Evolutionary conservation across 345 rosid species (phyloP).

Genomic region (Euphorbia pulcherrima): DNA sequence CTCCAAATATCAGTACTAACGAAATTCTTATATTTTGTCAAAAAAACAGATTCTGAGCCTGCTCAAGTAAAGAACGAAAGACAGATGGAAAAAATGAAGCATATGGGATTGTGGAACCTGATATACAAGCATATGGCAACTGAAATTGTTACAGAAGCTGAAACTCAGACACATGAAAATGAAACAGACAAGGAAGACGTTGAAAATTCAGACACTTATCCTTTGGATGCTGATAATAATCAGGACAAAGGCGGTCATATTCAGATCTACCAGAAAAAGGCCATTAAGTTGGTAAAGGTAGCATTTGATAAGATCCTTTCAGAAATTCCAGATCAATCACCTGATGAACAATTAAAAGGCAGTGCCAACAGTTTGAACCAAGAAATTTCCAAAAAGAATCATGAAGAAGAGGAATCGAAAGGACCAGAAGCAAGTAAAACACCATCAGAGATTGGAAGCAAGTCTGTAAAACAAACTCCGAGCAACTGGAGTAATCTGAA

Average conservation of each 20-base stretch:
- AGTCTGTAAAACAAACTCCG: conserved; percentile 38
- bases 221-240: conserved; percentile 27
- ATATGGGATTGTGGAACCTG: conserved; percentile 58
- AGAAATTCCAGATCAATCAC: conserved; percentile 58
- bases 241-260: conserved; percentile 28
- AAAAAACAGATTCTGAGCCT: conserved; percentile 19
- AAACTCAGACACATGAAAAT: conserved; percentile 24
- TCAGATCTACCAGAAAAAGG: conserved; percentile 46
- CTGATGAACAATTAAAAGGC: conserved; percentile 47
- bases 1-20: too few species aligned
- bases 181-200: conserved; percentile 28
- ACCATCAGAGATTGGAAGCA: conserved; percentile 28
- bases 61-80: conserved; percentile 21
- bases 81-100: conserved; percentile 45
- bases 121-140: conserved; percentile 74
- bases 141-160: conserved; percentile 42
- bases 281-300: conserved; percentile 66
- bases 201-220: conserved; percentile 14
- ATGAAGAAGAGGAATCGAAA: conserved; percentile 27
- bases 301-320: conserved; percentile 76
- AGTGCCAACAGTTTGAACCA: conserved; percentile 36
- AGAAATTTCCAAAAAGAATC: conserved; percentile 30
- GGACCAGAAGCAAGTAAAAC: conserved; percentile 27
- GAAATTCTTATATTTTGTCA: too few species aligned
- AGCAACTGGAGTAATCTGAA: conserved; percentile 82